Percentiles rank a stretch among this genome's conserved stretches.
These are phyloP conservation scores for Trypanosoma boissoni DNA, from an alignment of 208 protist species.

Conservation along the genomic window DNA sequence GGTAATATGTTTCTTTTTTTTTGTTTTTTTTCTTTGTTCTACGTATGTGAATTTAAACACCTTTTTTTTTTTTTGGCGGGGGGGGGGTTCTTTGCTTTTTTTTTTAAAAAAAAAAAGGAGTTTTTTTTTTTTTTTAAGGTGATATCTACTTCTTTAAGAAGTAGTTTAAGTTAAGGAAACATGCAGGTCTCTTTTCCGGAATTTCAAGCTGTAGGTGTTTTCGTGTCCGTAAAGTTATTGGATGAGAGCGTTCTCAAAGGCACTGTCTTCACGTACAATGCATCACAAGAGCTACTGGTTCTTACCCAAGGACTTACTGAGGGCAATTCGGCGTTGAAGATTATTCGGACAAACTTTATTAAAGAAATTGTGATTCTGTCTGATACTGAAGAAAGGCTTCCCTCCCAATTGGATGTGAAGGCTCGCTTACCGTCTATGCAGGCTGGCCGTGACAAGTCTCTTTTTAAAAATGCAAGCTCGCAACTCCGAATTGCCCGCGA, in stretches of 20 bases:
- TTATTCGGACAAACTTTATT: constrained; percentile 76
- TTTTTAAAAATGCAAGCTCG: constrained; percentile 72
- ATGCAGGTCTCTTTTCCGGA: constrained; percentile 53
- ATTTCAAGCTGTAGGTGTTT: constrained; percentile 67
- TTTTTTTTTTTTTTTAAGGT: neutral
- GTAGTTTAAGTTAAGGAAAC: neutral
- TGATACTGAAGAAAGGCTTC: constrained; percentile 47
- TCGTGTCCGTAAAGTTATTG: constrained; percentile 52
- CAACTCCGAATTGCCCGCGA: constrained; percentile 66
- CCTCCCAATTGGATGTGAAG: constrained; percentile 53
- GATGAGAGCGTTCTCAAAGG: constrained; percentile 63
- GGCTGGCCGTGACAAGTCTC: constrained; percentile 74
- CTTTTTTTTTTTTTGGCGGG: constrained; percentile 4
- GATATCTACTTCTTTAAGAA: neutral
- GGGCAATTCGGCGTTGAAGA: constrained; percentile 50
- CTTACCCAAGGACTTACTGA: constrained; percentile 48
- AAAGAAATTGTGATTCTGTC: constrained; percentile 46
- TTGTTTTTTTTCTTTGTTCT: constrained; percentile 7
- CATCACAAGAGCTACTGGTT: constrained; percentile 65
- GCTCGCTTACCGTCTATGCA: constrained; percentile 75
- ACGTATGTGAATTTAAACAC: neutral
- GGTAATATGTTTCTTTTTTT: no score
- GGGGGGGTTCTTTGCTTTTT: constrained; percentile 21
- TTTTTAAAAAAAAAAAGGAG: constrained; percentile 13
- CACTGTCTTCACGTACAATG: constrained; percentile 83